Evolutionary conservation across 2,329 filamentous ascomycete species (phyloP), one percentile per base, ranked within the genome.

Genomic region (Sporothrix pseudoabietina): DNA sequence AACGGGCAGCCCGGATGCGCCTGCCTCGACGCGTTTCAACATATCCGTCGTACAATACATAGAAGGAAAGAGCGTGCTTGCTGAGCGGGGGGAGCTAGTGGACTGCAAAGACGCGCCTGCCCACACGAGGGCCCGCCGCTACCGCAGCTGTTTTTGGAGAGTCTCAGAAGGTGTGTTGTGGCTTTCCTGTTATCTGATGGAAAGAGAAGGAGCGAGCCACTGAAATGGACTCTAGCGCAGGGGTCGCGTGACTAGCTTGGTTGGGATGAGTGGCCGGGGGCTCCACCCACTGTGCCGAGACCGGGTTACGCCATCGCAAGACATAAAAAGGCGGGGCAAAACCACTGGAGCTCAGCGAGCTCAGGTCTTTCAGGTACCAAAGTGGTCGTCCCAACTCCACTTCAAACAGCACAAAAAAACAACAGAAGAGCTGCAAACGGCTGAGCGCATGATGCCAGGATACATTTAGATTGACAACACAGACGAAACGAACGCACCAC

Each of bases 11-110:
- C n/a, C 35, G 59, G 59, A 44, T 65, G 59, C 59, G 59, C 59
- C 59, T 65, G 41, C 65, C 16, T 49, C 44, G 65, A 69, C 65
- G 65, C 65, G 65, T 69, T 69, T 52, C 44, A 69, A 52, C 65
- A 35, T 7, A 32, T n/a, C 1, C 26, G 26, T 26, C 26, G 26
- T 26, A 26, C n/a, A n/a, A n/a, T n/a, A 47, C n/a, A 19, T 8
- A 55, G 8, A 30, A 10, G 52, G 32, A 63, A 63, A 9, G 41
- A 32, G 41, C 63, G 14, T 49, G 44, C 22, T 47, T 39, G 41
- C 30, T 30, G 63, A 19, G 26, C 14, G 41, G 26, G 65, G 44
- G 52, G 52, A 47, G 61, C 61, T 47, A 30, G 65, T 49, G 41
- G 59, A n/a, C 16, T n/a, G n/a, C 22, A 65, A 49, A 54, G 65